Evolutionary conservation across 2,329 filamentous ascomycete species (phyloP).

Genomic region (Fusarium acutatum): DNA sequence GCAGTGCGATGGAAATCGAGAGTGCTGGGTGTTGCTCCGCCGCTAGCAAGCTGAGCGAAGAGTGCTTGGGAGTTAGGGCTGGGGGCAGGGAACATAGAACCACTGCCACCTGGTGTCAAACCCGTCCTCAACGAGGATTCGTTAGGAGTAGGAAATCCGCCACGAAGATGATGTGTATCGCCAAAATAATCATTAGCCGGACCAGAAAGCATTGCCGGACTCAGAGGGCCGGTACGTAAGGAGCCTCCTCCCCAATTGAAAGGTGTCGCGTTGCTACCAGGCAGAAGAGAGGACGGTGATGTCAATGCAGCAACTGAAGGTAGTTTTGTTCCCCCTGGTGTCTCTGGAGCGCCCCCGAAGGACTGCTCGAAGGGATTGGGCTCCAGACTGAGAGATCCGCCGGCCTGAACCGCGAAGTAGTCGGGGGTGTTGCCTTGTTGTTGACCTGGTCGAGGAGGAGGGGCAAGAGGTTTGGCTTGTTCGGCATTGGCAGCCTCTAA

Average conservation of each 20-base stretch:
- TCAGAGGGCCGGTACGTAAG: conserved; percentile 89
- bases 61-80: conserved; percentile 88
- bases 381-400: conserved; percentile 74
- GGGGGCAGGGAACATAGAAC: conserved; percentile 95
- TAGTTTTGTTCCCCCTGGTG: conserved; percentile 82
- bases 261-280: conserved; percentile 75
- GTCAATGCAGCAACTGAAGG: conserved; percentile 91
- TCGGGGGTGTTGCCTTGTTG: conserved; percentile 65
- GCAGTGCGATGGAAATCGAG: conserved; percentile 96
- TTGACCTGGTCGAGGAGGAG: conserved; percentile 72
- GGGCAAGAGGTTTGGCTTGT: conserved; percentile 71
- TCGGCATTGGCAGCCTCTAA: conserved; percentile 65
- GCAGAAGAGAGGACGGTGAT: conserved; percentile 83
- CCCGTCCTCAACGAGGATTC: conserved; percentile 93
- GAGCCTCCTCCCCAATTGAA: conserved; percentile 86
- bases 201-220: conserved; percentile 95
- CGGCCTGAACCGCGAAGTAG: conserved; percentile 70
- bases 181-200: conserved; percentile 87
- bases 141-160: conserved; percentile 93
- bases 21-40: conserved; percentile 87
- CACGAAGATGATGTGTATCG: conserved; percentile 78
- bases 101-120: conserved; percentile 91
- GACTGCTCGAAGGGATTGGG: conserved; percentile 98
- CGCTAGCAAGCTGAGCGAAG: conserved; percentile 80
- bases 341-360: conserved; percentile 79